phyloP scores from a whole-genome alignment of 345 rosid species.

The Populus simonii region DNA sequence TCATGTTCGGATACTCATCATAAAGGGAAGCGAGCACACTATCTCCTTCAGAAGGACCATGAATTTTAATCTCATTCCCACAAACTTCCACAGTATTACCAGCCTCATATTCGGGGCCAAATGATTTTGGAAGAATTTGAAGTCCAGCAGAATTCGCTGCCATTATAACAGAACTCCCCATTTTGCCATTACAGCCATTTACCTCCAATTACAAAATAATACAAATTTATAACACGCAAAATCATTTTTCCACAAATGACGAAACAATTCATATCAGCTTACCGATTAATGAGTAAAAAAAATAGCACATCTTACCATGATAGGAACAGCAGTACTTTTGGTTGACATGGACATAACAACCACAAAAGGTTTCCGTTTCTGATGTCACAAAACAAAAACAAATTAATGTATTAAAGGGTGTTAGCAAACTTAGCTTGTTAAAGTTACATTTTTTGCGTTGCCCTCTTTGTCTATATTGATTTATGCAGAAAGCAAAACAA shows the following conservation, averaged over 20 bases:
- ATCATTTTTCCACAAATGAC: not conserved
- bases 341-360: constrained; percentile 35
- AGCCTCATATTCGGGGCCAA: constrained; percentile 40
- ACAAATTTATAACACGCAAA: not conserved
- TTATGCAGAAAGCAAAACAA: not conserved
- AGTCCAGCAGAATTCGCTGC: constrained; percentile 90
- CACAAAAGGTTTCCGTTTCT: constrained; percentile 3
- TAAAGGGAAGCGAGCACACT: too few species aligned
- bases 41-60: too few species aligned
- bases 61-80: too few species aligned
- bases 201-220: constrained; percentile 45
- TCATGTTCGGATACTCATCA: too few species aligned
- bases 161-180: constrained; percentile 87
- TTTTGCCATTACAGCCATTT: constrained; percentile 77
- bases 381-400: not conserved
- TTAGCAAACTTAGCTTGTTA: not conserved
- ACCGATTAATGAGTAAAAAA: not conserved
- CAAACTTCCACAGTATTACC: too few species aligned
- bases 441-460: not conserved
- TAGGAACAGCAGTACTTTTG: constrained; percentile 2
- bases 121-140: constrained; percentile 62
- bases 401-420: not conserved
- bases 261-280: not conserved
- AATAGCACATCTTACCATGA: constrained; percentile 8
- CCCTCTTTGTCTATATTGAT: not conserved